These are phyloP conservation scores for Dicorynia guianensis DNA, from an alignment of 306 rosid species.

Conservation along the genomic window DNA sequence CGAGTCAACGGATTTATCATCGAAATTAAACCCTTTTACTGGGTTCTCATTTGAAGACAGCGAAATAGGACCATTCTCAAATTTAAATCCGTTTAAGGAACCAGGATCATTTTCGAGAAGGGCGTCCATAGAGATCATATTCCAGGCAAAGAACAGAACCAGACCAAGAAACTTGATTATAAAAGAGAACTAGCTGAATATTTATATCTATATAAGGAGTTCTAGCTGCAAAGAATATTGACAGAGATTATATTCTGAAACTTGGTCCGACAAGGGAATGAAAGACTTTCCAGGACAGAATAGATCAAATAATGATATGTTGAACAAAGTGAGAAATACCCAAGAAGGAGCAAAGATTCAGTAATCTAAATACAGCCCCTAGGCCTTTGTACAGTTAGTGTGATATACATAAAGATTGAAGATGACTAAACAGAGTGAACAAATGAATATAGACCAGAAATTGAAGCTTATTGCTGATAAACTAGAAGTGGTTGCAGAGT, in stretches of 20 bases:
- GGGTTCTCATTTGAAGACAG: constrained; percentile 42
- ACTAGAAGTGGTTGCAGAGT: not conserved
- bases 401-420: not conserved
- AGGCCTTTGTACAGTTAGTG: not conserved
- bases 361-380: not conserved
- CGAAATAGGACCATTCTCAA: constrained; percentile 45
- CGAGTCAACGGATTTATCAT: constrained; percentile 39
- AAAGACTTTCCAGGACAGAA: constrained; percentile 41
- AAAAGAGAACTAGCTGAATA: constrained; percentile 24
- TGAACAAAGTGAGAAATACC: not conserved
- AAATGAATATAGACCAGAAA: too few relatives aligned
- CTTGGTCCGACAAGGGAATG: constrained; percentile 43
- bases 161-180: constrained; percentile 4
- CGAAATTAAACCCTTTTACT: constrained; percentile 30
- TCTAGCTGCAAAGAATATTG: constrained; percentile 27
- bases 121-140: constrained; percentile 51
- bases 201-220: not conserved
- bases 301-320: constrained; percentile 28
- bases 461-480: not conserved
- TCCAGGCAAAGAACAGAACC: constrained; percentile 14
- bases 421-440: not conserved
- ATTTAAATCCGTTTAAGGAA: constrained; percentile 47
- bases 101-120: constrained; percentile 50
- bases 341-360: constrained; percentile 1
- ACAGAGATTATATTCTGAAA: constrained; percentile 45